Evolutionary conservation across 805 yeast species (phyloP).

Genomic region (Cyberlindnera maritima): DNA sequence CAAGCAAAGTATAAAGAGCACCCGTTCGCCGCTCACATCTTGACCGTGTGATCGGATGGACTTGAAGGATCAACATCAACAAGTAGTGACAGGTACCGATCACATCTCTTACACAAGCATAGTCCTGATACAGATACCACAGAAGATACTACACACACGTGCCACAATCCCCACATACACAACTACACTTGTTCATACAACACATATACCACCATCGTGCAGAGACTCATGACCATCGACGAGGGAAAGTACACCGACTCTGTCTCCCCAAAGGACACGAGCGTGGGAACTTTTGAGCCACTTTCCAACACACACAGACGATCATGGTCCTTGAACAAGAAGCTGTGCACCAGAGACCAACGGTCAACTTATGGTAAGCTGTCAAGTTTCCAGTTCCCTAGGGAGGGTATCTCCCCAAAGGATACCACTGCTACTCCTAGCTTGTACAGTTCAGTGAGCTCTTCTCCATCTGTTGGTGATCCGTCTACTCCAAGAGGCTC

Average conservation of each 20-base stretch:
- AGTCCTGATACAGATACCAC: too few relatives aligned
- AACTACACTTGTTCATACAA: background rate
- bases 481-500: constrained; percentile 2
- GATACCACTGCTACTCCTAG: background rate
- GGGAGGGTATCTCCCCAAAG: background rate
- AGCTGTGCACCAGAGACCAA: background rate
- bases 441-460: background rate
- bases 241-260: constrained; percentile 2
- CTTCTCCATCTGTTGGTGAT: background rate
- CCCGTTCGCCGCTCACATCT: background rate
- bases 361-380: constrained; percentile 8
- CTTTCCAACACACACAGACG: background rate
- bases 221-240: constrained; percentile 5
- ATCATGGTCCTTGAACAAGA: background rate
- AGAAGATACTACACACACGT: too few relatives aligned
- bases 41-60: too few relatives aligned
- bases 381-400: constrained; percentile 16
- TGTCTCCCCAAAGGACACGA: constrained; percentile 8
- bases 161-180: background rate
- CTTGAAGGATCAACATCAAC: too few relatives aligned
- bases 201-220: background rate
- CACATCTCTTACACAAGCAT: too few relatives aligned
- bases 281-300: background rate
- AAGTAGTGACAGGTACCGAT: too few relatives aligned
- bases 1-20: background rate